Evolutionary conservation across 495 filamentous ascomycete species (phyloP).

Genomic region (Schizothecium vesticola): DNA sequence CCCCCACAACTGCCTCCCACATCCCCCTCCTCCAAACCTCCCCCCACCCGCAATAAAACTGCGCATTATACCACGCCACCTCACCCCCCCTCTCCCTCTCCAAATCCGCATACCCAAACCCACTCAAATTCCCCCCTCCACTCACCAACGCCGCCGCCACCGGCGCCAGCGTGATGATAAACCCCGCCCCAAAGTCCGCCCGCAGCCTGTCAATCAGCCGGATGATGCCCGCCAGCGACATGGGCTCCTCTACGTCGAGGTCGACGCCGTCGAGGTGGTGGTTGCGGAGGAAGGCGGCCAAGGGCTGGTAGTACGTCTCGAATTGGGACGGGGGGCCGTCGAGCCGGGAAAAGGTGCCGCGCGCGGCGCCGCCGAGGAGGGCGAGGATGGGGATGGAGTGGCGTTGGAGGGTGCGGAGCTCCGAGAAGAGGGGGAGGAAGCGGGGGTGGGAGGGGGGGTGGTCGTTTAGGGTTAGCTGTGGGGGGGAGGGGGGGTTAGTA

Average conservation of each 20-base stretch:
- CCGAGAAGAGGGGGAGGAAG: conserved; percentile 60
- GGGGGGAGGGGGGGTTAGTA: background rate
- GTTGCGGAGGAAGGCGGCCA: conserved; percentile 55
- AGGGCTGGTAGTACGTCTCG: conserved; percentile 60
- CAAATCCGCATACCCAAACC: conserved; percentile 62
- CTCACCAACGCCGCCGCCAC: conserved; percentile 66
- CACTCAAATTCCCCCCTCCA: conserved; percentile 55
- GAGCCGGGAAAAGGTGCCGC: conserved; percentile 59
- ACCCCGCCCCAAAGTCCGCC: conserved; percentile 61
- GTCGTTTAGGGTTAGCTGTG: conserved; percentile 65
- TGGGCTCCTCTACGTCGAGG: conserved; percentile 77
- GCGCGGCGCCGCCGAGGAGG: conserved; percentile 80
- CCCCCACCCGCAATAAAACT: conserved; percentile 88
- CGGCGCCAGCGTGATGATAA: conserved; percentile 73
- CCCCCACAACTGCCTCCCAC: conserved; percentile 66
- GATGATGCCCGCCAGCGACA: conserved; percentile 65
- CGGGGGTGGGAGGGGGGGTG: conserved; percentile 55
- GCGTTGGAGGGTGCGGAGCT: conserved; percentile 60
- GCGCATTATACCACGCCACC: conserved; percentile 77
- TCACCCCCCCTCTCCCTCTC: conserved; percentile 59
- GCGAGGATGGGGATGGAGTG: conserved; percentile 66
- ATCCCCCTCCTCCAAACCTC: conserved; percentile 48
- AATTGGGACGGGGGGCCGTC: conserved; percentile 54
- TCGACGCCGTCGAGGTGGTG: conserved; percentile 68
- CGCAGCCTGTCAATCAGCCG: conserved; percentile 72